A percentile compares a stretch with the other conserved stretches of the same genome.
phyloP scores from a whole-genome alignment of 2,329 filamentous ascomycete species.

The Colletotrichum tamarilloi region DNA sequence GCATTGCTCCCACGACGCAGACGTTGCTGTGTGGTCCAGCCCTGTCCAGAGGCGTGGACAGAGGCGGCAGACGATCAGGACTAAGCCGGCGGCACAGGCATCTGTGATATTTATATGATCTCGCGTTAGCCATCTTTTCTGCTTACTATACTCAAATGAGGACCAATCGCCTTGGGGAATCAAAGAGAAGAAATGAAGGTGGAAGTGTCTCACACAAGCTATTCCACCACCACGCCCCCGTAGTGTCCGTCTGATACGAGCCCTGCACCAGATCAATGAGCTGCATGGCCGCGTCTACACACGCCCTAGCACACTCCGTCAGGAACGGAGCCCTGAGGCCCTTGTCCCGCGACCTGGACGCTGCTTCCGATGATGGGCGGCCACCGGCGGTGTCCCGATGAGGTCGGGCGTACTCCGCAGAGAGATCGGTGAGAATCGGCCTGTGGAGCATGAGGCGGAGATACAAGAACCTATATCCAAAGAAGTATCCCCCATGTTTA shows the following conservation, averaged over 20 bases:
- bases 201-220: conserved; percentile 46
- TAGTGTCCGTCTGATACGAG: conserved; percentile 41
- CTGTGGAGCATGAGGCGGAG: conserved; percentile 33
- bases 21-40: not conserved
- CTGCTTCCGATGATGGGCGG: not conserved
- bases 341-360: not conserved
- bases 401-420: conserved; percentile 12
- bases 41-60: not conserved
- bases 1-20: not conserved
- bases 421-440: conserved; percentile 39
- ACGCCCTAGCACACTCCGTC: conserved; percentile 44
- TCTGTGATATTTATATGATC: not conserved
- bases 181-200: not conserved
- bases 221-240: conserved; percentile 52
- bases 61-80: conserved; percentile 2
- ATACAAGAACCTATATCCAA: not conserved
- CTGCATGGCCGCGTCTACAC: conserved; percentile 44
- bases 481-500: not conserved
- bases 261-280: conserved; percentile 44
- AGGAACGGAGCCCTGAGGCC: not conserved
- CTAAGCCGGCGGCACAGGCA: not conserved
- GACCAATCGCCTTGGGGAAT: not conserved
- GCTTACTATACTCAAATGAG: not conserved
- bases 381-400: not conserved
- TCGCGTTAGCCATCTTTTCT: not conserved